These are phyloP conservation scores for Hylodesmum podocarpum DNA, from an alignment of 306 rosid species.

Conservation along the genomic window DNA sequence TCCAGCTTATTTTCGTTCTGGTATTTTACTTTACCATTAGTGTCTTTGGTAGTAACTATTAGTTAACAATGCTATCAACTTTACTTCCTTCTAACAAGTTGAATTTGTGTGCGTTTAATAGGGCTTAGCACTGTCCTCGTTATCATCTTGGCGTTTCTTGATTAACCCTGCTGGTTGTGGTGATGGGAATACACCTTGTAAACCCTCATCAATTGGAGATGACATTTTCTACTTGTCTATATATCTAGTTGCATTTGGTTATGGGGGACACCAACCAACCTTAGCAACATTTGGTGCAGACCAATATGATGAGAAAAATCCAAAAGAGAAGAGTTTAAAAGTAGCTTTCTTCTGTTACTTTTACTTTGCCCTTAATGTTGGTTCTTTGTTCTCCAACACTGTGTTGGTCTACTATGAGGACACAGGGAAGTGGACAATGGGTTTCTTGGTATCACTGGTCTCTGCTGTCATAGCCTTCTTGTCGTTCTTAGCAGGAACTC, in stretches of 20 bases:
- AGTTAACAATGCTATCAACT: neutral
- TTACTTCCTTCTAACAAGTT: neutral
- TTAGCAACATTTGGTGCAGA: conserved; percentile 70
- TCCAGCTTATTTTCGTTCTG: conserved; percentile 53
- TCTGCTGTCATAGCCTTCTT: conserved; percentile 53
- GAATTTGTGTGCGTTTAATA: neutral
- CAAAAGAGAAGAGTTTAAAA: conserved; percentile 39
- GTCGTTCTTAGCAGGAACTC: conserved; percentile 44
- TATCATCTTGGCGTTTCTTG: conserved; percentile 57
- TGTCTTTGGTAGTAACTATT: neutral
- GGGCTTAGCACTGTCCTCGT: conserved; percentile 56
- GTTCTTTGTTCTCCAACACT: conserved; percentile 64
- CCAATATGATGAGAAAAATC: conserved; percentile 59
- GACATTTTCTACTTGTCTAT: conserved; percentile 56
- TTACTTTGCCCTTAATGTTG: conserved; percentile 60
- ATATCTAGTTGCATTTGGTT: conserved; percentile 65
- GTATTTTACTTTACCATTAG: conserved; percentile 22
- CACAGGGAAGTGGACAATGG: conserved; percentile 59
- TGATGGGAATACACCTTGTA: conserved; percentile 36
- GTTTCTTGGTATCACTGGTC: conserved; percentile 46
- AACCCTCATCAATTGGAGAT: conserved; percentile 40
- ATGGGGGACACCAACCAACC: conserved; percentile 76
- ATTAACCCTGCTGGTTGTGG: conserved; percentile 62
- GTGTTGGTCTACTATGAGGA: conserved; percentile 61
- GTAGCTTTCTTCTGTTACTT: conserved; percentile 58